Conservation (phyloP, 306 rosid species). For the Rosa multiflora region DNA sequence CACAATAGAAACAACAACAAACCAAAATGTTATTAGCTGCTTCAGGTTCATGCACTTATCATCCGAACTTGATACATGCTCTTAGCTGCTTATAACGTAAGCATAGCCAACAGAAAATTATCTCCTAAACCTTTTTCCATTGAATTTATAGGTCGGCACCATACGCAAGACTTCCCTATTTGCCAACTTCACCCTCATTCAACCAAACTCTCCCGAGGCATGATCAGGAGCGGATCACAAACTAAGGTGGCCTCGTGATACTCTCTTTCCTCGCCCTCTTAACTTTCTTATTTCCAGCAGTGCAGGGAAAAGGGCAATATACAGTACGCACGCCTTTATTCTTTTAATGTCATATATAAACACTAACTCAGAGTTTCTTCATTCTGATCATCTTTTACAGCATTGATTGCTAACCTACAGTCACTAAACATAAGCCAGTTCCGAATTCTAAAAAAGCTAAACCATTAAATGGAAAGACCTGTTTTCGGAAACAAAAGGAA, state of each 20-base stretch:
- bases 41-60: neutral
- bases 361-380: neutral
- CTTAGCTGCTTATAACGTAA: neutral
- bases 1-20: neutral
- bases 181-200: neutral
- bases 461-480: neutral
- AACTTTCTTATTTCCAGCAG: neutral
- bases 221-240: neutral
- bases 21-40: neutral
- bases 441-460: neutral
- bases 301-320: neutral
- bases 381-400: neutral
- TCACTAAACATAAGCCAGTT: constrained; percentile 1
- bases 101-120: neutral
- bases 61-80: neutral
- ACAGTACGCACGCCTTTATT: neutral
- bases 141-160: neutral
- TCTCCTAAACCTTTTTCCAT: neutral
- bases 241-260: neutral
- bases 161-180: neutral
- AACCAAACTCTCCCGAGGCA: neutral
- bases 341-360: neutral
- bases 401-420: neutral
- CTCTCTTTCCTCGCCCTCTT: neutral
- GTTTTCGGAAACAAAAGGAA: constrained; percentile 11